Conservation (phyloP, 208 protist species). For the Acanthamoeba sp. region DNA sequence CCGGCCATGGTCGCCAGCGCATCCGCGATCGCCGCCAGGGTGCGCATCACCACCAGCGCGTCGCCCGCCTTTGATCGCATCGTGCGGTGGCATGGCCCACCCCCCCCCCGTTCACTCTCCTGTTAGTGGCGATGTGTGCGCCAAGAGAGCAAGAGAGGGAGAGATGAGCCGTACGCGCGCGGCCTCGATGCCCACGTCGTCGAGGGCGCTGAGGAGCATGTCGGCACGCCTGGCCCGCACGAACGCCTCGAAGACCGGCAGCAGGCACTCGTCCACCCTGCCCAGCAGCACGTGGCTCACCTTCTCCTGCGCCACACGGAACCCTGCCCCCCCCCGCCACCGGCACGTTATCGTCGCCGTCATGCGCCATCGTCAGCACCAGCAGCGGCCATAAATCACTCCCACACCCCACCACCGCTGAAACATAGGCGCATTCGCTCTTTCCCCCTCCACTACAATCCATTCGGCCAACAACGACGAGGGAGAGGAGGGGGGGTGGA, state of each 20-base stretch:
- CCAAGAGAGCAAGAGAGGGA: not conserved
- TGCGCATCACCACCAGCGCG: constrained; percentile 45
- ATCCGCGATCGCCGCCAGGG: constrained; percentile 49
- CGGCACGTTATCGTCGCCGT: too few relatives aligned
- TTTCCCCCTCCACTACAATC: too few relatives aligned
- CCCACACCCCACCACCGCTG: too few relatives aligned
- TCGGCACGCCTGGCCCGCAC: constrained; percentile 4
- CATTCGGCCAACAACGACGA: too few relatives aligned
- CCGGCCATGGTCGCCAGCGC: constrained; percentile 46
- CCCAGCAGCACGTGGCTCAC: not conserved
- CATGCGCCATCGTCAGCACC: too few relatives aligned
- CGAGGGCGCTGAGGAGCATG: not conserved
- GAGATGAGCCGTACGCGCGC: not conserved
- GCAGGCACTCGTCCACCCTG: not conserved
- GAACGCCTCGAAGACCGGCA: constrained; percentile 21
- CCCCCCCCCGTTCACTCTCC: too few relatives aligned
- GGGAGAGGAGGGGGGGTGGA: not conserved
- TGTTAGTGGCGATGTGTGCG: too few relatives aligned
- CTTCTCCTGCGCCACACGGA: not conserved
- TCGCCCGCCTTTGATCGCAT: not conserved
- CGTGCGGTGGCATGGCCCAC: not conserved
- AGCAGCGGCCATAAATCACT: too few relatives aligned
- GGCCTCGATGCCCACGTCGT: not conserved
- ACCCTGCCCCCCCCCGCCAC: not conserved
- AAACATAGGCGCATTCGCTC: too few relatives aligned